A percentile compares a stretch with the other conserved stretches of the same genome.
Conservation (phyloP, 1,139 yeast genomes). For the Taphrina betulina region DNA sequence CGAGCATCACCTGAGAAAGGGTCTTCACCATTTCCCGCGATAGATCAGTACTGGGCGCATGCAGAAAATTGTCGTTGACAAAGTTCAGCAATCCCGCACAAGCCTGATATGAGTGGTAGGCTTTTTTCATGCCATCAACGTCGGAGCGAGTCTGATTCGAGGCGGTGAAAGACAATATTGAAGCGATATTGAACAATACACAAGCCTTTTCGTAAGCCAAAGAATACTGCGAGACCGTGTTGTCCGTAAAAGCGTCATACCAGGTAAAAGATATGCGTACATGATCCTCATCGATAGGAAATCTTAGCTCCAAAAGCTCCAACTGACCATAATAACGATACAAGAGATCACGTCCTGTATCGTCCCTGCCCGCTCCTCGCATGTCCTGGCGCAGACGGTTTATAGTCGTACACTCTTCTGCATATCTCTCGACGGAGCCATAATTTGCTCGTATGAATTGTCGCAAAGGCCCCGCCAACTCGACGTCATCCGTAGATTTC, state of each 20-base stretch:
- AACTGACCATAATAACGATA: constrained; percentile 77
- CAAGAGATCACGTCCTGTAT: constrained; percentile 53
- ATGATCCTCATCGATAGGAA: constrained; percentile 63
- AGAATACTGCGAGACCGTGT: constrained; percentile 60
- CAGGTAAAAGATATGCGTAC: constrained; percentile 69
- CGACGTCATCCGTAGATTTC: constrained; percentile 60
- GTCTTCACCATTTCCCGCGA: constrained; percentile 68
- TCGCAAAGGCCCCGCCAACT: constrained; percentile 66
- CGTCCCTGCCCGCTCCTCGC: constrained; percentile 50
- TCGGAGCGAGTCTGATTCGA: constrained; percentile 43
- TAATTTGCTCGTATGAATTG: constrained; percentile 61
- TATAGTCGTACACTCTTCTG: constrained; percentile 56
- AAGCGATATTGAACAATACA: constrained; percentile 71
- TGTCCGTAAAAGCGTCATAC: constrained; percentile 68
- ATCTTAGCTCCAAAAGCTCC: constrained; percentile 72
- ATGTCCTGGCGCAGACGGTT: constrained; percentile 64
- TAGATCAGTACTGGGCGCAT: constrained; percentile 83
- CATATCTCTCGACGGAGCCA: constrained; percentile 61
- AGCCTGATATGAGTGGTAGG: constrained; percentile 64
- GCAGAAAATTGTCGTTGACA: constrained; percentile 76
- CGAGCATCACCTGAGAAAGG: constrained; percentile 64
- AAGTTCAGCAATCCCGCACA: constrained; percentile 77
- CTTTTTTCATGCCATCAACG: constrained; percentile 55
- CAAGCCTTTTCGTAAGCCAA: constrained; percentile 90
- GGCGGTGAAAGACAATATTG: constrained; percentile 53